Evolutionary conservation across 2,329 filamentous ascomycete species (phyloP), one percentile per base, ranked within the genome.

Genomic region (Ophioceras dolichostomum): DNA sequence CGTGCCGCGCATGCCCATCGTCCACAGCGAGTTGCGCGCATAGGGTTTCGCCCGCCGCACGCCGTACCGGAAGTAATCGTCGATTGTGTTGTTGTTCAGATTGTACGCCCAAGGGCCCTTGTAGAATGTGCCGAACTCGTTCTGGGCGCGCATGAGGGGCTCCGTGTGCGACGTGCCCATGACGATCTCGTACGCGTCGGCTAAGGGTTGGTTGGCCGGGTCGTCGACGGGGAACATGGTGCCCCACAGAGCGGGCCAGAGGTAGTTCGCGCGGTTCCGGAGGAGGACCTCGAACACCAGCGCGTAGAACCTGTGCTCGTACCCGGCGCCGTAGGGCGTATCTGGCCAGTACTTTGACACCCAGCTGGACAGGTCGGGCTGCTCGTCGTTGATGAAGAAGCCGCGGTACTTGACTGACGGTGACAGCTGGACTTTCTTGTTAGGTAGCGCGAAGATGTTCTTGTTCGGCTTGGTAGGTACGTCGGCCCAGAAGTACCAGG

Each of bases 221-320:
- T 86, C 81, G 43, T 86, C 82, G 2, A 83, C 69, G 49, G 77
- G 73, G 49, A 85, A 82, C 67, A 83, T 83, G 45, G 68, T 71
- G 6, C 68, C 71, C 82, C 80, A 86, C 22, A 57, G 37, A 6
- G 55, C 44, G 52, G 80, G 82, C 81, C 82, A 86, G 35, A 86
- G 61, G 49, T 84, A 85, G 54, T 86, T 86, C 13, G 80, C 80
- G 22, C 74, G 69, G 22, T 82, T 64, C 7, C 82, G 68, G 5
- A 86, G 68, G 2, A 85, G 58, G 2, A 86, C 61, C 57, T 86
- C 82, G 43, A 83, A 84, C 17, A 86, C 72, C 16, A 71, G 68
- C 3, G 68, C 60, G 55, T 86, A 83, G 53, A 85, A 83, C 4
- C 71, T 66, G 14, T 70, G 63, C 39, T 72, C 73, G 43, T 65